phyloP scores from a whole-genome alignment of 169 alveolate species.

The Eimeria maxima region DNA sequence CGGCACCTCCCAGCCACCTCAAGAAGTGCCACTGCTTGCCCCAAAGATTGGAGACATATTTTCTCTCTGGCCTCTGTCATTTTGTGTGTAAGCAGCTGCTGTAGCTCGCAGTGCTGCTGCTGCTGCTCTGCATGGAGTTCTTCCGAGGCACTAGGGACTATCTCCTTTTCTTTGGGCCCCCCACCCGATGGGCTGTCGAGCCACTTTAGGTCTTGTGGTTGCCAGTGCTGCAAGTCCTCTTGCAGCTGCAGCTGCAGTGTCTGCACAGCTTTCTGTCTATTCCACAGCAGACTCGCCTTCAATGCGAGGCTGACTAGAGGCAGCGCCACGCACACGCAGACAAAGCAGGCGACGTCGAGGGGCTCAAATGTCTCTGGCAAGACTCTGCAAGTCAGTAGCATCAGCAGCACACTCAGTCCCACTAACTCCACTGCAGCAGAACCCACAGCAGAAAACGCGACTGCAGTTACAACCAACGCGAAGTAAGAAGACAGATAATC shows the following conservation, averaged over 20 bases:
- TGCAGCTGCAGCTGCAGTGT: neutral
- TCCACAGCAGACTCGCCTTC: neutral
- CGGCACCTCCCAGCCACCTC: neutral
- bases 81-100: slow-evolving; percentile 5
- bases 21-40: slow-evolving; percentile 9
- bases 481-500: slow-evolving; percentile 32
- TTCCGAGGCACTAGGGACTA: neutral
- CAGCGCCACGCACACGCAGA: neutral
- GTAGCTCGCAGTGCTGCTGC: slow-evolving; percentile 12
- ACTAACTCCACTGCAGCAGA: too few species aligned
- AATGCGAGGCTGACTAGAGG: neutral
- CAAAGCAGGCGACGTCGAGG: neutral
- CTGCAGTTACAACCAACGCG: slow-evolving; percentile 23
- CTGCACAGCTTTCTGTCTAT: neutral
- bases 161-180: neutral
- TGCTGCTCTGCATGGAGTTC: neutral
- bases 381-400: neutral
- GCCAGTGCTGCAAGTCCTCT: slow-evolving; percentile 8
- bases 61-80: slow-evolving; percentile 5
- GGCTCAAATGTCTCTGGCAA: slow-evolving; percentile 32
- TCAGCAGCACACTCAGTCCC: neutral
- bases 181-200: slow-evolving; percentile 6
- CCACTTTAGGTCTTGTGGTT: slow-evolving; percentile 35
- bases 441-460: neutral
- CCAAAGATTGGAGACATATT: neutral